Percentiles rank a stretch among this genome's conserved stretches.
Evolutionary conservation across 805 yeast genomes (phyloP).

Genomic region (Lachancea meyersii): DNA sequence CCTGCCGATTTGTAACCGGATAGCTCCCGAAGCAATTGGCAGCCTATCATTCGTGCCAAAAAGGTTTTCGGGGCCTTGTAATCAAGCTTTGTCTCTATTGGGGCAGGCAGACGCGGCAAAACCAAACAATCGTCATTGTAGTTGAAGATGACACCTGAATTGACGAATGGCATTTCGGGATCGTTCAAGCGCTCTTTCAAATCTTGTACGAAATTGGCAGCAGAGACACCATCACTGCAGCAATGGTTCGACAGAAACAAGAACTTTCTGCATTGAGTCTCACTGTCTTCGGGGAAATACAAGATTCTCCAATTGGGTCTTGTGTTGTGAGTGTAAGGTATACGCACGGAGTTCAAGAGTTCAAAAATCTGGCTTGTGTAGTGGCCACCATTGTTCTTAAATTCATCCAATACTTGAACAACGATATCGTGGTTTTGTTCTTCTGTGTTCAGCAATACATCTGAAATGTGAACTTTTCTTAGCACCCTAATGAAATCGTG

Average conservation of each 20-base stretch:
- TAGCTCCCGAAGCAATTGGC: conserved; percentile 12
- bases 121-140: conserved; percentile 14
- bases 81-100: conserved; percentile 21
- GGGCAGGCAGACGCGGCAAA: conserved; percentile 16
- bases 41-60: conserved; percentile 13
- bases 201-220: conserved; percentile 21
- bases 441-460: conserved; percentile 22
- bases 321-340: conserved; percentile 15
- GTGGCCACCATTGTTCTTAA: conserved; percentile 11
- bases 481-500: conserved; percentile 23
- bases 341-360: conserved; percentile 12
- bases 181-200: conserved; percentile 11
- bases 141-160: conserved; percentile 5
- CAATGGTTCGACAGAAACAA: conserved; percentile 24
- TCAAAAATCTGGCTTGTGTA: conserved; percentile 13
- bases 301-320: conserved; percentile 25
- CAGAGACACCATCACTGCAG: conserved; percentile 23
- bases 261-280: conserved; percentile 6
- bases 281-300: conserved; percentile 13
- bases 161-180: not conserved
- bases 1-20: conserved; percentile 15
- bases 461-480: conserved; percentile 14
- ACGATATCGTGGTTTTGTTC: conserved; percentile 14
- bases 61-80: conserved; percentile 13
- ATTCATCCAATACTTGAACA: conserved; percentile 10